These are phyloP conservation scores for Parathielavia appendiculata DNA, from an alignment of 495 filamentous ascomycete species.

Conservation along the genomic window DNA sequence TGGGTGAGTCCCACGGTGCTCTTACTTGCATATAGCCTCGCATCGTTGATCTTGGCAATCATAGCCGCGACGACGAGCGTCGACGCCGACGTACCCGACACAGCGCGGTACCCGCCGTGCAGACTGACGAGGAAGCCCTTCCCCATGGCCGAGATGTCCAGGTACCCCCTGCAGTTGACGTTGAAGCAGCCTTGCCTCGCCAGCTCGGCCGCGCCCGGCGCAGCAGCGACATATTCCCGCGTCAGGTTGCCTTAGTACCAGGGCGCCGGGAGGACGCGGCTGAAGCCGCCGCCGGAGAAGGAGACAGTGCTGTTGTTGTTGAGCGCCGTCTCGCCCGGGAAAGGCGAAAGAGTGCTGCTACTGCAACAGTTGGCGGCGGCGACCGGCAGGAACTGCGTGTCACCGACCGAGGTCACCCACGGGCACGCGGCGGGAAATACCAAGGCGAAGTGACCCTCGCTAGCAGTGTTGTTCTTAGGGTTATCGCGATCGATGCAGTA, in stretches of 20 bases:
- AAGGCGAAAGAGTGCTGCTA: neutral
- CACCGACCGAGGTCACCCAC: conserved; percentile 44
- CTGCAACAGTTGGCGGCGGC: no score
- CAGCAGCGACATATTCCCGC: no score
- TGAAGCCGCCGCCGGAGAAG: conserved; percentile 46
- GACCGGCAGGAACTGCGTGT: conserved; percentile 30
- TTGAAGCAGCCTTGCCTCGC: conserved; percentile 38
- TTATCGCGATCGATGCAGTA: conserved; percentile 15
- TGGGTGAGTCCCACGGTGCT: conserved; percentile 49
- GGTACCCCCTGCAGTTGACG: no score
- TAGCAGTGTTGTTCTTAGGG: conserved; percentile 10
- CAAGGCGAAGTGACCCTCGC: neutral
- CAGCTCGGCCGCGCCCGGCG: conserved; percentile 10
- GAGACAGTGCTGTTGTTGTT: conserved; percentile 20
- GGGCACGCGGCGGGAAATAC: conserved; percentile 41
- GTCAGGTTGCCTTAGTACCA: neutral
- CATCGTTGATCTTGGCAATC: conserved; percentile 42
- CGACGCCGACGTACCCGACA: conserved; percentile 9
- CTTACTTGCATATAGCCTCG: conserved; percentile 45
- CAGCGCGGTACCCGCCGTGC: conserved; percentile 6
- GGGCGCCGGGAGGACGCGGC: conserved; percentile 34
- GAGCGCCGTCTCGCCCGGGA: conserved; percentile 23
- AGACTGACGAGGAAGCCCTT: no score
- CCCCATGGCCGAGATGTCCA: no score
- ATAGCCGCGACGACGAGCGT: no score